Base-by-base conservation (phyloP, 2,329 filamentous ascomycete species). In the Coniella vitis region DNA sequence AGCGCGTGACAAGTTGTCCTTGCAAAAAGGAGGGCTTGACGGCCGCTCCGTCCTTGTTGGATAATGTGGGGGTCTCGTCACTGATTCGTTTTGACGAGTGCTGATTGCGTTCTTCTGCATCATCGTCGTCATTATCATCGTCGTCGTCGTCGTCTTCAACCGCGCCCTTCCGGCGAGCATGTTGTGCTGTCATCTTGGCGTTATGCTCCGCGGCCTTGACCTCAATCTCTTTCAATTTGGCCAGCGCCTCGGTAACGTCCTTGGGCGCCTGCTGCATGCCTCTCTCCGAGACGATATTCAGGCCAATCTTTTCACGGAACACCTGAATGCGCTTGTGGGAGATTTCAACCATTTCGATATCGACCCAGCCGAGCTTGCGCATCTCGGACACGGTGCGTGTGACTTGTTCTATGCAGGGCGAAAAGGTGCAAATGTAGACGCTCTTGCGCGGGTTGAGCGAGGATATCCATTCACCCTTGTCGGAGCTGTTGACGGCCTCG, bases 341-440 rank as follows among this genome's bases (percentile, higher is more conserved):
- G 10, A 98, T 79, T 66, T 96, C 93, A 1, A 95, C 87, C 87
- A 95, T 96, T 57, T 87, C 83, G 55, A 97, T 94, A 50, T 91
- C 86, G 9, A 90, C 78, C 93, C 93, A 98, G 46, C 88, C 89
- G 7, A 90, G 71, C 34, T 82, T 78, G 47, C 91, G 84, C 66
- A 98, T 76, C 12, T 81, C 79, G 10, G 87, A 84, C 47, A 95
- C 83, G 0, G 93, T 97, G 48, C 83, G 81, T 46, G 86, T 89
- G 19, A 94, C 91, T 70, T 98, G 93, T 68, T 98, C 93, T 56
- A 98, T 94, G 66, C 93, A 98, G 0, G 93, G 93, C 1, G 87
- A 94, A 69, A 98, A 98, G 1, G 90, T 94, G 71, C 93, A 98
- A 47, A 98, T 78, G 61, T 93, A 78, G 1, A 84, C 80, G 4